Percentiles rank a stretch among this genome's conserved stretches.
These are phyloP conservation scores for Paspalum vaginatum DNA, from an alignment of 176 grass and related monocot species.

Conservation along the genomic window DNA sequence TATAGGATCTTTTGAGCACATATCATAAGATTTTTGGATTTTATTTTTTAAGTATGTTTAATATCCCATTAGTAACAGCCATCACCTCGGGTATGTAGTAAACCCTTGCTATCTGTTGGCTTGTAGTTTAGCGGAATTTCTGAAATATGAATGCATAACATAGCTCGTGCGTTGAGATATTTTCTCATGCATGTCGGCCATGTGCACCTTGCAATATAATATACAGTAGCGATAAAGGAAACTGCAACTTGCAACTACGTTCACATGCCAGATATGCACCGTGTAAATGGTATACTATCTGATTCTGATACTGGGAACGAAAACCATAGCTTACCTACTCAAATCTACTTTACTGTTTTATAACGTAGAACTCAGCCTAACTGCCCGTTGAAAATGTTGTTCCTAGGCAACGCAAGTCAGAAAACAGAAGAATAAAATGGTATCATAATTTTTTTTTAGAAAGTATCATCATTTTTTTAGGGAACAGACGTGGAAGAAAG, in stretches of 20 bases:
- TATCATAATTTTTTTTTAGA: neutral
- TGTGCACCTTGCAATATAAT: constrained; percentile 18
- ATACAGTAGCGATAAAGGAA: neutral
- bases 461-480: too few relatives aligned
- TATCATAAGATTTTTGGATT: too few relatives aligned
- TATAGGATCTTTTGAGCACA: too few relatives aligned
- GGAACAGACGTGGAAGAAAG: too few relatives aligned
- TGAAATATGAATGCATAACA: neutral
- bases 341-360: neutral
- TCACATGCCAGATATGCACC: neutral
- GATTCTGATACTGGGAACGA: too few relatives aligned
- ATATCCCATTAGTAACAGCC: too few relatives aligned
- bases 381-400: neutral
- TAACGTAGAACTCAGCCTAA: neutral
- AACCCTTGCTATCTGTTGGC: neutral
- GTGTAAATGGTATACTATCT: neutral
- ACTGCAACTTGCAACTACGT: constrained; percentile 1
- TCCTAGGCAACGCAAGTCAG: neutral
- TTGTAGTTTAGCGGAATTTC: neutral
- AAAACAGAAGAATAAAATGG: neutral
- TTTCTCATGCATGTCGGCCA: constrained; percentile 22
- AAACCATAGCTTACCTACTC: neutral
- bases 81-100: neutral
- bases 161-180: neutral
- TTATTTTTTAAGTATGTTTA: too few relatives aligned